A percentile compares a stretch with the other conserved stretches of the same genome.
phyloP scores from a whole-genome alignment of 2,329 filamentous ascomycete genomes.

The Aureobasidium mangrovei region DNA sequence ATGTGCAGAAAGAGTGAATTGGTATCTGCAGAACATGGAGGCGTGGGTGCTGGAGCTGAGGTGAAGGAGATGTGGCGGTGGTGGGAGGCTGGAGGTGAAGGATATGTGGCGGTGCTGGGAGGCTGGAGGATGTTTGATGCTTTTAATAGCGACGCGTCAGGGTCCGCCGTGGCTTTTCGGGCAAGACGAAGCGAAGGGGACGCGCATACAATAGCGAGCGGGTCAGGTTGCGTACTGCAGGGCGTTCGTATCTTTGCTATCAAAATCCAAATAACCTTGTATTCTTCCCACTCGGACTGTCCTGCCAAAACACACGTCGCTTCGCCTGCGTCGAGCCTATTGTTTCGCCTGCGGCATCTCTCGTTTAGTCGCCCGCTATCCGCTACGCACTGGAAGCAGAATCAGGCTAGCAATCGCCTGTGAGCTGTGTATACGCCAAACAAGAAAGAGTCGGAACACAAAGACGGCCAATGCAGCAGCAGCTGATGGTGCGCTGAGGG shows the following conservation, averaged over 20 bases:
- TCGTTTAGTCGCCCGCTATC: not conserved
- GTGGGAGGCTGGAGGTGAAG: not conserved
- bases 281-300: not conserved
- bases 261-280: not conserved
- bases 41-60: constrained; percentile 75
- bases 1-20: constrained; percentile 72
- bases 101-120: constrained; percentile 7
- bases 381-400: no score
- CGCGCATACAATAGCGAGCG: not conserved
- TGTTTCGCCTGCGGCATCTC: not conserved
- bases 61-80: constrained; percentile 30
- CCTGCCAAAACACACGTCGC: not conserved
- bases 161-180: not conserved
- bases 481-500: not conserved
- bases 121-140: not conserved
- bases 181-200: constrained; percentile 10
- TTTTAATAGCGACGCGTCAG: not conserved
- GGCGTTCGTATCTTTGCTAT: not conserved
- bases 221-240: constrained; percentile 6
- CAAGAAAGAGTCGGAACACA: constrained; percentile 3
- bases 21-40: constrained; percentile 75
- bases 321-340: not conserved
- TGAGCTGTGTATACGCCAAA: no score
- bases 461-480: constrained; percentile 7
- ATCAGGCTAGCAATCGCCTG: not conserved